Conservation (phyloP, 768 basidiomycete genomes). For the Rhizopogon rudus region DNA sequence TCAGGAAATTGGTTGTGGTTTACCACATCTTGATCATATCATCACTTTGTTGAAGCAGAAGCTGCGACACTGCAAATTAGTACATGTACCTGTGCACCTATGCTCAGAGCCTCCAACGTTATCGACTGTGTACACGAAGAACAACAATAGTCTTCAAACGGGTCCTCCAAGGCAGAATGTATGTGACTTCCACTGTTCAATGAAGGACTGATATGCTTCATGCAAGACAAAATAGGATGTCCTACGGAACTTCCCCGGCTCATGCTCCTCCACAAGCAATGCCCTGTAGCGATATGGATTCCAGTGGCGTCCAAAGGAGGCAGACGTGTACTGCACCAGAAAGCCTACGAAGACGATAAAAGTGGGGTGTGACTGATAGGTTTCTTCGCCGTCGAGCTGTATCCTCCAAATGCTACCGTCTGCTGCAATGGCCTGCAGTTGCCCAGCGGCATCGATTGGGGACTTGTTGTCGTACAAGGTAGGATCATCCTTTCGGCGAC, state of each 20-base stretch:
- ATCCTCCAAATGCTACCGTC: background rate
- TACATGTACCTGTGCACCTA: no score
- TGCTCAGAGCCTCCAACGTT: no score
- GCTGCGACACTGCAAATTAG: no score
- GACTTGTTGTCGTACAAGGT: background rate
- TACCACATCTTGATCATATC: no score
- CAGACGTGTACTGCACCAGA: background rate
- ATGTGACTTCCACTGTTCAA: background rate
- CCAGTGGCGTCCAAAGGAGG: background rate
- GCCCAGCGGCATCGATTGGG: background rate
- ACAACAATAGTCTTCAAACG: background rate
- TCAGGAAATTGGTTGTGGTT: no score
- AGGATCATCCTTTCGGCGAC: background rate
- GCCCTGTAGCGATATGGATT: background rate
- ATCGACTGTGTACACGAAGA: no score
- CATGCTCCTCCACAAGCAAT: slow-evolving; percentile 1
- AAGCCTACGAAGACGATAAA: background rate
- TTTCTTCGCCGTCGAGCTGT: background rate
- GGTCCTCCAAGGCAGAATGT: background rate
- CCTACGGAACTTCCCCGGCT: background rate
- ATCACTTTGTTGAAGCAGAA: no score
- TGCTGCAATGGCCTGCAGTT: background rate
- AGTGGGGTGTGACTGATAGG: background rate
- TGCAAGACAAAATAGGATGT: background rate
- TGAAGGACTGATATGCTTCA: background rate